Evolutionary conservation across 805 yeast genomes (phyloP).

Genomic region (Yarrowia hollandica): DNA sequence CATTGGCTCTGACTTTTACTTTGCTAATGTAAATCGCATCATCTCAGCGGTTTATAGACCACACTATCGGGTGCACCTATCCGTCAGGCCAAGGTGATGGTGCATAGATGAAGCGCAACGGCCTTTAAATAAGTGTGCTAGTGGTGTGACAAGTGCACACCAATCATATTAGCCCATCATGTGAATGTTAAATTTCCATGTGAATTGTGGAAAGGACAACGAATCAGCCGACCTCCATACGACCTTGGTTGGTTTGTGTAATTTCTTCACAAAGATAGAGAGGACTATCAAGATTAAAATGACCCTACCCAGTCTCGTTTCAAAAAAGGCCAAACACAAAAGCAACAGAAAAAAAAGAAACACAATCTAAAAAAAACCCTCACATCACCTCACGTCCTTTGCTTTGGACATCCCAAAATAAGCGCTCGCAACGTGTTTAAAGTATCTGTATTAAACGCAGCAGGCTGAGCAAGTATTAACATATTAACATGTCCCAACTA

Average conservation of each 20-base stretch:
- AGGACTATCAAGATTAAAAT: background rate
- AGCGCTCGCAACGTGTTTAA: constrained; percentile 13
- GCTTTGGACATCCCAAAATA: constrained; percentile 6
- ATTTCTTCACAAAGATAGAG: no score
- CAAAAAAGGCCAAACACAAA: background rate
- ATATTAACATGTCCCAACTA: background rate
- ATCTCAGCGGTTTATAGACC: background rate
- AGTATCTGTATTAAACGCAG: constrained; percentile 10
- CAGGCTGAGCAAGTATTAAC: constrained; percentile 2
- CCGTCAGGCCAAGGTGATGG: background rate
- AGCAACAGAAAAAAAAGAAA: background rate
- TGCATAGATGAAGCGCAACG: constrained; percentile 9
- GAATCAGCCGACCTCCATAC: background rate
- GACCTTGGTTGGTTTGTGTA: background rate
- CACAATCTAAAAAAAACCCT: constrained; percentile 3
- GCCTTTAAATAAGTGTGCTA: background rate
- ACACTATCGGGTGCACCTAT: background rate
- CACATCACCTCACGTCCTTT: constrained; percentile 3
- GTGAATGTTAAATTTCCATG: background rate
- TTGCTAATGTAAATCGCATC: constrained; percentile 14
- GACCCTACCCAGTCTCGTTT: background rate
- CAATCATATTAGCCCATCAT: background rate
- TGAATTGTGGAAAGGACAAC: background rate
- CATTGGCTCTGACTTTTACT: background rate
- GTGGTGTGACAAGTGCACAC: constrained; percentile 13